These are phyloP conservation scores for Hyphodiscus hymeniophilus DNA, from an alignment of 495 filamentous ascomycete genomes.

Conservation along the genomic window DNA sequence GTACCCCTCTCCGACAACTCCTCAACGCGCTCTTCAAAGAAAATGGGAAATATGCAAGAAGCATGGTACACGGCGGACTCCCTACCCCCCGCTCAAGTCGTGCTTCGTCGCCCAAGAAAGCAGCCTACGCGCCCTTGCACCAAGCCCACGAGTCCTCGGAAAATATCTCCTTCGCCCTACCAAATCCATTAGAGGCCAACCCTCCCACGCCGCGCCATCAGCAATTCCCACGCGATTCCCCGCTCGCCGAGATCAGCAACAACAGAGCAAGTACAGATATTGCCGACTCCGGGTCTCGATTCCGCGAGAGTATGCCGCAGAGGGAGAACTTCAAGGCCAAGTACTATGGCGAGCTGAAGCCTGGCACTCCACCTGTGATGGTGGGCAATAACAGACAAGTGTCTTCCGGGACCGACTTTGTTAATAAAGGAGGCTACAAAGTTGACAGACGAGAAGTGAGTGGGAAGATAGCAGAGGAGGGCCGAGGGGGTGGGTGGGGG, in stretches of 20 bases:
- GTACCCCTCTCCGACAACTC: constrained; percentile 17
- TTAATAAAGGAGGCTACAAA: constrained; percentile 27
- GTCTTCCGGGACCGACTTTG: constrained; percentile 53
- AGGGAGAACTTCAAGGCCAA: constrained; percentile 40
- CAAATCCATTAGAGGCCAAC: constrained; percentile 40
- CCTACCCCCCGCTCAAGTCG: constrained; percentile 41
- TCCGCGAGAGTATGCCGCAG: constrained; percentile 4
- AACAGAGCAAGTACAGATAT: constrained; percentile 29
- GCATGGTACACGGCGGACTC: constrained; percentile 48
- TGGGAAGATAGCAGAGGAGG: constrained; percentile 81
- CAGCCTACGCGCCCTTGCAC: constrained; percentile 35
- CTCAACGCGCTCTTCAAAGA: constrained; percentile 8
- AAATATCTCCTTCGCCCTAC: constrained; percentile 23
- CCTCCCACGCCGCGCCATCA: constrained; percentile 18
- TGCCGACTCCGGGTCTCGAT: constrained; percentile 19
- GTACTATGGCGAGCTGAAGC: constrained; percentile 39
- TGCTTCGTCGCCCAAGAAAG: constrained; percentile 36
- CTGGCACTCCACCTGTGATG: constrained; percentile 39
- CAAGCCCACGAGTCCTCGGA: constrained; percentile 42
- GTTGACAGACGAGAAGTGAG: constrained; percentile 58
- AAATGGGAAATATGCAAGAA: constrained; percentile 32
- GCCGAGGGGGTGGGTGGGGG: constrained; percentile 41
- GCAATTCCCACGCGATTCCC: constrained; percentile 14
- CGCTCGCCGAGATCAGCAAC: constrained; percentile 33
- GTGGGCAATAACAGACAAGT: constrained; percentile 32